Evolutionary conservation across 805 yeast species (phyloP), one percentile per base, ranked within the genome.

Genomic region (Saccharomycopsis lassenensis): DNA sequence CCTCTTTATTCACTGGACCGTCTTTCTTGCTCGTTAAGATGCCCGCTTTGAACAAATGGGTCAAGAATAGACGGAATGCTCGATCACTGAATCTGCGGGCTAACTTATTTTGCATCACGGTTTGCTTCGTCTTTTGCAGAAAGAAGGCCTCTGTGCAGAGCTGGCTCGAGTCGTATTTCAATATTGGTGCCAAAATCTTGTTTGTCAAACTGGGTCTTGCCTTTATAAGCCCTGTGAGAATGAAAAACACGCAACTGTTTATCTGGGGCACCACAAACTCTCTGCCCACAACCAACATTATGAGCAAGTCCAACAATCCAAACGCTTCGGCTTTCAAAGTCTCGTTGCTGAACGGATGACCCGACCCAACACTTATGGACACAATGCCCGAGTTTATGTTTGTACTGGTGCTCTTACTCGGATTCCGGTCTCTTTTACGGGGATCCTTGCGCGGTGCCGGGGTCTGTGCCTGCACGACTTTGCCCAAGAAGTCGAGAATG

Each of bases 281-380:
- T 34, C 74, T 80, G 23, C 67, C 74, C 27, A 64, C 61, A 37
- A 87, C 59, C 12, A 67, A 59, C 30, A 63, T 60, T 31, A 85
- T 58, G 21, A 89, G 53, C 24, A 73, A 54, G 46, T 85, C 95
- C 24, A 91, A 58, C 37, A 81, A 59, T 3, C 67, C 75, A 37
- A 67, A 69, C 0, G 87, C 79, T 52, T 87, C 94, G 5, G 78
- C 71, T 46, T 79, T 85, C 43, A 86, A 56, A 7, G 56, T 46
- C 24, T 61, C 62, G 36, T 71, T 69, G 29, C 86, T 63, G 27
- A 82, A 69, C 1, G 85, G 73, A 50, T 89, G 95, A 37, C 62
- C 66, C 15, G 65, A 63, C 3, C 75, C 74, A 37, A 63, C 54
- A 2, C 69, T 52, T 31, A 77, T 56, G 7, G 79, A 73, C 23